Percentiles rank a stretch among this genome's conserved stretches.
These are phyloP conservation scores for Aegilops umbellulata DNA, from an alignment of 176 grass and related monocot species.

Conservation along the genomic window DNA sequence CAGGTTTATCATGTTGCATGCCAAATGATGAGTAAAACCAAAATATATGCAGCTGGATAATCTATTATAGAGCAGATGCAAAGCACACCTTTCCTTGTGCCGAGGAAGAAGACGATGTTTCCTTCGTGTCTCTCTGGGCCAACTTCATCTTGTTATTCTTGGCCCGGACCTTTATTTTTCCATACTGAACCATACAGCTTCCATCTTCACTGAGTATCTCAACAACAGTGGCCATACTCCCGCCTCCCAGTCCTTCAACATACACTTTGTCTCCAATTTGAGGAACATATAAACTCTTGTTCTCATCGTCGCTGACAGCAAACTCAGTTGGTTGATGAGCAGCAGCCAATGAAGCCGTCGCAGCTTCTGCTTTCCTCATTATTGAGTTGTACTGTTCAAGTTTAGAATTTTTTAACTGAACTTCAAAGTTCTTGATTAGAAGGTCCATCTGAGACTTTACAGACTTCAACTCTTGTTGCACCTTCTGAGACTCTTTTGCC, in stretches of 20 bases:
- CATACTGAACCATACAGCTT: slow-evolving; percentile 62
- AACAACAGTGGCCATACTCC: slow-evolving; percentile 52
- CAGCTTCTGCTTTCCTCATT: slow-evolving; percentile 66
- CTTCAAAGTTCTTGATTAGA: slow-evolving; percentile 65
- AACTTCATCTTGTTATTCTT: slow-evolving; percentile 64
- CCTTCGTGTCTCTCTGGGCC: slow-evolving; percentile 41
- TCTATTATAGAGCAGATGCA: slow-evolving; percentile 3
- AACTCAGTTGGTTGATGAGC: slow-evolving; percentile 45
- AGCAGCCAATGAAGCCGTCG: slow-evolving; percentile 52
- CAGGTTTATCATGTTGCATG: background rate
- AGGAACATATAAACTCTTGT: slow-evolving; percentile 42
- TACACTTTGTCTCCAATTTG: slow-evolving; percentile 69
- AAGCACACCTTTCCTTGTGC: slow-evolving; percentile 53
- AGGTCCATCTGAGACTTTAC: slow-evolving; percentile 69
- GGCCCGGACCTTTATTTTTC: slow-evolving; percentile 66
- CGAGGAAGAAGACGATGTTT: slow-evolving; percentile 11
- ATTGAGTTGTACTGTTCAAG: slow-evolving; percentile 54
- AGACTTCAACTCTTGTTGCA: slow-evolving; percentile 55
- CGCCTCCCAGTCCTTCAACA: slow-evolving; percentile 53
- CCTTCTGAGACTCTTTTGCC: slow-evolving; percentile 45
- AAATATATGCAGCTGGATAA: background rate
- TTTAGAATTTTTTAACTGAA: slow-evolving; percentile 48
- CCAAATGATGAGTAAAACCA: background rate
- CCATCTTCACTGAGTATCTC: slow-evolving; percentile 58
- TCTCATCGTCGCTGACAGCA: slow-evolving; percentile 24